Conservation (phyloP, 768 basidiomycete genomes). For the Tylopilus vinaceipallidus region DNA sequence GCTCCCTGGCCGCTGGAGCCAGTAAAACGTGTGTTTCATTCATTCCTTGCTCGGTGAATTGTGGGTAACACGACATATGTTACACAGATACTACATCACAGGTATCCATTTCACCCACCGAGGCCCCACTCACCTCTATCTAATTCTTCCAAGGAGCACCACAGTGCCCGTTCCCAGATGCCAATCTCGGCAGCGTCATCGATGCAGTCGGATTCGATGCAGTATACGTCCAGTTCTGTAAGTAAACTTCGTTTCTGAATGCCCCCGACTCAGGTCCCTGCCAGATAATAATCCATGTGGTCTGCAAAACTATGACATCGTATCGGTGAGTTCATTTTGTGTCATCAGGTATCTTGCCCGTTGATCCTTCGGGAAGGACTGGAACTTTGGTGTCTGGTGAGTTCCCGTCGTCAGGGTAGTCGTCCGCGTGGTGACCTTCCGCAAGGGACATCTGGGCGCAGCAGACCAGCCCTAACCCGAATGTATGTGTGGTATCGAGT, state of each 20-base stretch:
- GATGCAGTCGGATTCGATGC: constrained; percentile 67
- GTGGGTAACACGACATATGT: constrained; percentile 4
- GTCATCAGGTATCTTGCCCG: not conserved
- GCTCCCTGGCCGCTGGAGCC: constrained; percentile 23
- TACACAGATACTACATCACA: constrained; percentile 58
- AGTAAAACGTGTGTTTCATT: constrained; percentile 20
- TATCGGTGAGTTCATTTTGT: constrained; percentile 41
- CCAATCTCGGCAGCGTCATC: constrained; percentile 55
- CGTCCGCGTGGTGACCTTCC: constrained; percentile 7
- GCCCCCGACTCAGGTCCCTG: not conserved
- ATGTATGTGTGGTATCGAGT: constrained; percentile 27
- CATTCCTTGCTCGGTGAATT: not conserved
- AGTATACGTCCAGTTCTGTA: constrained; percentile 69
- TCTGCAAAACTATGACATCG: constrained; percentile 48
- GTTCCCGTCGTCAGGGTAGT: constrained; percentile 1
- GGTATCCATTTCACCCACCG: constrained; percentile 23
- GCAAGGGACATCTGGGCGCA: constrained; percentile 46
- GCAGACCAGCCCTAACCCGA: constrained; percentile 38
- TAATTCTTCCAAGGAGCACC: constrained; percentile 21
- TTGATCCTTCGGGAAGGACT: constrained; percentile 39
- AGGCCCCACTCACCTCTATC: not conserved
- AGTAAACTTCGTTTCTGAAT: not conserved
- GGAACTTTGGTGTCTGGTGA: constrained; percentile 36
- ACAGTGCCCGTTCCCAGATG: constrained; percentile 69
- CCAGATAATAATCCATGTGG: constrained; percentile 46